phyloP scores from a whole-genome alignment of 2,329 filamentous ascomycete genomes.

The Diaporthe humulicola region DNA sequence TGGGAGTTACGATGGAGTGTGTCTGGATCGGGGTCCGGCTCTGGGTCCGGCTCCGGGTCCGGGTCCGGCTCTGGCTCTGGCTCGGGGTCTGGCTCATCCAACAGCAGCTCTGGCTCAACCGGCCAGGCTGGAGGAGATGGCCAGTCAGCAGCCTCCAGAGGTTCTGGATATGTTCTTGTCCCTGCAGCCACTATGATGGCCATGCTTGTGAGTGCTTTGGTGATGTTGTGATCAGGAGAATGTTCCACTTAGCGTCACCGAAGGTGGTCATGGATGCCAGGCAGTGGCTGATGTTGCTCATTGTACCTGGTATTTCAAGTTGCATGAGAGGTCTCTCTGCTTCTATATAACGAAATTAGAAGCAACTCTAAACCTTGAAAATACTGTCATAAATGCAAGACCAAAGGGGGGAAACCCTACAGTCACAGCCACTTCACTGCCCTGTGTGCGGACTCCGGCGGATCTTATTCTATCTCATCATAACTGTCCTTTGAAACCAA shows the following conservation, averaged over 20 bases:
- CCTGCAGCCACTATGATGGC: not conserved
- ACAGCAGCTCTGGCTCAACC: not conserved
- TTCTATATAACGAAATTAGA: not conserved
- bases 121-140: not conserved
- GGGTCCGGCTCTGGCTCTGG: not conserved
- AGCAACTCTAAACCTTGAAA: not conserved
- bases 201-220: slow-evolving; percentile 5
- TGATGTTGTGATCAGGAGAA: not conserved
- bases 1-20: slow-evolving; percentile 69
- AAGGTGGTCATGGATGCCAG: not conserved
- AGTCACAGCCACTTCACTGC: not conserved
- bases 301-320: not conserved
- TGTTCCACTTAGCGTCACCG: not conserved
- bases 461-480: not conserved
- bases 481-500: not conserved
- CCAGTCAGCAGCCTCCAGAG: not conserved
- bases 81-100: not conserved
- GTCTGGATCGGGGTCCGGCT: not conserved
- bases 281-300: not conserved
- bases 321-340: not conserved
- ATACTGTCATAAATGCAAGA: not conserved
- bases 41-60: not conserved
- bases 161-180: not conserved
- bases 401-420: not conserved
- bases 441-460: not conserved